Evolutionary conservation across 106 monocot genomes (phyloP).

Genomic region (Iris macrosiphon): DNA sequence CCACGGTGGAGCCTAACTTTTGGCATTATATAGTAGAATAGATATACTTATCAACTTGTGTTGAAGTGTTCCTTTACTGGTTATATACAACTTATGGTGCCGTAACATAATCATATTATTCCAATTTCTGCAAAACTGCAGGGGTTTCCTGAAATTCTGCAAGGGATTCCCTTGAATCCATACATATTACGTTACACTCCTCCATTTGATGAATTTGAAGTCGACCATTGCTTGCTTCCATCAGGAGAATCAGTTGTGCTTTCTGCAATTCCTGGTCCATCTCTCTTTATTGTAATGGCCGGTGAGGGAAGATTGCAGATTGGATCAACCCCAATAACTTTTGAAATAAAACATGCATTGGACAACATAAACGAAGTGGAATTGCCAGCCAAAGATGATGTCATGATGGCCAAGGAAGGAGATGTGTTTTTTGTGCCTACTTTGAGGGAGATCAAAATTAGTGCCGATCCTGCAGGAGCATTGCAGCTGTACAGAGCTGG

Average conservation of each 20-base stretch:
- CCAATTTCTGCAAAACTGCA: no score
- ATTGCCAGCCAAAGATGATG: no score
- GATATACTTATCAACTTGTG: no score
- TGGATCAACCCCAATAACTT: slow-evolving; percentile 6
- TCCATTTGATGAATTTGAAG: slow-evolving; percentile 97
- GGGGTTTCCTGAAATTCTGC: slow-evolving; percentile 85
- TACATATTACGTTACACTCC: slow-evolving; percentile 63
- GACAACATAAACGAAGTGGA: no score
- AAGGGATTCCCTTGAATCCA: slow-evolving; percentile 32
- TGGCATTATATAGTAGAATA: no score
- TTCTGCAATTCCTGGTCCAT: slow-evolving; percentile 51
- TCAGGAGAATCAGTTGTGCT: slow-evolving; percentile 29
- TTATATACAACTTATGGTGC: no score
- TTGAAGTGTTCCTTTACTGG: no score
- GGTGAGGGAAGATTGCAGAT: slow-evolving; percentile 47
- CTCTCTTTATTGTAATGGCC: slow-evolving; percentile 48
- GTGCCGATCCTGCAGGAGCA: slow-evolving; percentile 16
- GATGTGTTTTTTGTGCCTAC: slow-evolving; percentile 73
- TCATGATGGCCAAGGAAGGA: slow-evolving; percentile 28
- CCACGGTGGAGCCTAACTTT: no score
- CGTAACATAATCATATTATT: no score
- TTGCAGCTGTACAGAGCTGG: slow-evolving; percentile 76
- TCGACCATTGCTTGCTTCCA: slow-evolving; percentile 48
- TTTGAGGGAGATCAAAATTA: slow-evolving; percentile 30
- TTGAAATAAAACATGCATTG: no score